phyloP scores from a whole-genome alignment of 2,329 filamentous ascomycete genomes.

The Monilinia vaccinii-corymbosi region DNA sequence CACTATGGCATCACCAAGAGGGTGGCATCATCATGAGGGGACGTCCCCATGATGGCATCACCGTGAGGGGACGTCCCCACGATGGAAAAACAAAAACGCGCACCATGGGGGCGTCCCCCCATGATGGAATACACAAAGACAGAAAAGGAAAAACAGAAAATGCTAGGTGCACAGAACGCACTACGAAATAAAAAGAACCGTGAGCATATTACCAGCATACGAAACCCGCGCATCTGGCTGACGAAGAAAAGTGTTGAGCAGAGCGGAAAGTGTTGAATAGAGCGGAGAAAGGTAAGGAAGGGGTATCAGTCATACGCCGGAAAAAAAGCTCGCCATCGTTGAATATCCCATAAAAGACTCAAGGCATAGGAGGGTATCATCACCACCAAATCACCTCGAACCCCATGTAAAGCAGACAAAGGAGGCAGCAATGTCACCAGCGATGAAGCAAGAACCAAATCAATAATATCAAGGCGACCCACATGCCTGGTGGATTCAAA shows the following conservation, averaged over 20 bases:
- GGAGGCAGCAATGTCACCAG: background rate
- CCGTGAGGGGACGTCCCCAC: too few relatives aligned
- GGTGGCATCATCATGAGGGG: conserved; percentile 1
- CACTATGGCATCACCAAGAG: too few relatives aligned
- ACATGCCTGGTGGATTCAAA: conserved; percentile 7
- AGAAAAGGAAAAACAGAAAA: too few relatives aligned
- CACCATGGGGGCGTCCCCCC: background rate
- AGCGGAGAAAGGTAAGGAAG: background rate
- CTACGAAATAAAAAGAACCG: background rate
- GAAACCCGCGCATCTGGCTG: background rate
- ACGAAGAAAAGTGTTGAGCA: background rate
- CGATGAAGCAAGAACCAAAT: background rate
- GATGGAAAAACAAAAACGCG: too few relatives aligned
- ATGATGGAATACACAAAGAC: background rate
- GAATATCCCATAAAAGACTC: background rate
- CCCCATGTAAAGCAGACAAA: background rate
- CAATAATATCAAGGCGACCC: background rate
- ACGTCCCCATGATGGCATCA: background rate
- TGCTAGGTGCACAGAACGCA: background rate
- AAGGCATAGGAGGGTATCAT: background rate
- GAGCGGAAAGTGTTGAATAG: background rate
- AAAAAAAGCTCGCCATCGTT: background rate
- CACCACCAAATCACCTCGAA: background rate
- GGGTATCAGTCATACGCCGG: background rate
- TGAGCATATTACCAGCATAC: background rate